phyloP scores from a whole-genome alignment of 2,329 filamentous ascomycete genomes.

The Aspergillus ruber region DNA sequence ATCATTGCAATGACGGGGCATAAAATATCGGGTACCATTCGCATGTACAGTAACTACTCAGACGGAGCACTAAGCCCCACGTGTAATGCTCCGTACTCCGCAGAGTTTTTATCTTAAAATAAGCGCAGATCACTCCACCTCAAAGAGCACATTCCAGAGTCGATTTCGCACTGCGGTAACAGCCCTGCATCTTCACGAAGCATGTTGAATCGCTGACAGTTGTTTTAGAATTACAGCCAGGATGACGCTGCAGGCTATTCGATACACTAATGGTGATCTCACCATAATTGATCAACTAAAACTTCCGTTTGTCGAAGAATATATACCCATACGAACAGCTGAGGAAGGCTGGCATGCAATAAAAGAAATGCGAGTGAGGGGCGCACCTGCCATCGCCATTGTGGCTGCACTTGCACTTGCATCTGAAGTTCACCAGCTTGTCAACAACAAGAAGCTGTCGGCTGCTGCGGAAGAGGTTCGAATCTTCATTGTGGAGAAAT shows the following conservation, averaged over 20 bases:
- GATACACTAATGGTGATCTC: constrained; percentile 51
- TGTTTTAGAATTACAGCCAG: neutral
- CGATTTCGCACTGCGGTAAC: neutral
- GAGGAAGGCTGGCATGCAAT: constrained; percentile 62
- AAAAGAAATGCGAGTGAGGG: constrained; percentile 59
- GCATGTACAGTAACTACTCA: too few relatives aligned
- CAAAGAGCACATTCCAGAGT: neutral
- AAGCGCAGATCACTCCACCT: neutral
- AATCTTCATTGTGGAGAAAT: constrained; percentile 63
- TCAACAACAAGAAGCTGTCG: constrained; percentile 34
- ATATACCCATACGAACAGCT: constrained; percentile 47
- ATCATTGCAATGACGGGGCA: too few relatives aligned
- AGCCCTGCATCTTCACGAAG: neutral
- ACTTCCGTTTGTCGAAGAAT: constrained; percentile 54
- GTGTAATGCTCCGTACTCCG: neutral
- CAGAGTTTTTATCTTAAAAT: neutral
- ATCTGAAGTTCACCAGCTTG: constrained; percentile 62
- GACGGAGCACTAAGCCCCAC: neutral
- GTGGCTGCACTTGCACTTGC: constrained; percentile 87
- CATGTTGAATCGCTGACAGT: neutral
- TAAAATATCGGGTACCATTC: too few relatives aligned
- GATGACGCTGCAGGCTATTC: constrained; percentile 56
- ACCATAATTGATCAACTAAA: constrained; percentile 59
- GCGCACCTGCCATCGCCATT: constrained; percentile 93
- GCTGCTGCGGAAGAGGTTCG: constrained; percentile 55